These are phyloP conservation scores for Cordyceps cateniannulata DNA, from an alignment of 2,329 filamentous ascomycete species.

Conservation along the genomic window DNA sequence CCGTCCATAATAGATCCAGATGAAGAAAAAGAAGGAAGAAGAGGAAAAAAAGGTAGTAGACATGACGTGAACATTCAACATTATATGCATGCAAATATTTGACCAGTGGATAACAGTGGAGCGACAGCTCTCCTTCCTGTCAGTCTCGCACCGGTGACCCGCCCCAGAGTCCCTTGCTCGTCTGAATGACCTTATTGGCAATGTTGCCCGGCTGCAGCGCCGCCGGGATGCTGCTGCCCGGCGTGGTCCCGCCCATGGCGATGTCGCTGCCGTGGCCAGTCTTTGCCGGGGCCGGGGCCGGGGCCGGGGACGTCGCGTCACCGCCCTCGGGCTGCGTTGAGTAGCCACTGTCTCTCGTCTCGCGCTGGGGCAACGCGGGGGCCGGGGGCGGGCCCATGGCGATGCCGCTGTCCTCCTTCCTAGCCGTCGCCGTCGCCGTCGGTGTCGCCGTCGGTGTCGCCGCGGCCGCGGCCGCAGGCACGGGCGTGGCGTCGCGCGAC, in stretches of 20 bases:
- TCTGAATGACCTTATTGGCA: constrained; percentile 54
- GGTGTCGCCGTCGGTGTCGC: constrained; percentile 36
- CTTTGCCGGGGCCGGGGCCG: background rate
- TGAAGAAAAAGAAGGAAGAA: background rate
- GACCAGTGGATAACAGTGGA: too few relatives aligned
- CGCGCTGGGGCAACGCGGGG: background rate
- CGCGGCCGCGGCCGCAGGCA: background rate
- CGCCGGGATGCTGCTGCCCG: constrained; percentile 34
- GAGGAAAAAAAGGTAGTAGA: background rate
- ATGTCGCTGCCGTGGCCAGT: constrained; percentile 31
- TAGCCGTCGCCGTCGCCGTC: too few relatives aligned
- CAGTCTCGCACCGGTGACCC: constrained; percentile 24
- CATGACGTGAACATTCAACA: background rate
- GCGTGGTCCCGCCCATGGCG: constrained; percentile 39
- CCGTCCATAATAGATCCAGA: background rate
- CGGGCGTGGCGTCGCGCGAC: constrained; percentile 25
- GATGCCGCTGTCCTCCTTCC: constrained; percentile 41
- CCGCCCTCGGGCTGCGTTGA: constrained; percentile 31
- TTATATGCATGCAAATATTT: background rate
- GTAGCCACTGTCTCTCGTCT: constrained; percentile 43
- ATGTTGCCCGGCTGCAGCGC: constrained; percentile 48
- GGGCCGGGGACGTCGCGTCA: background rate
- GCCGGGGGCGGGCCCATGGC: constrained; percentile 22
- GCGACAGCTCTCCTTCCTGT: background rate
- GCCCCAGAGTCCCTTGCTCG: constrained; percentile 57